Base-by-base conservation (phyloP, 495 filamentous ascomycete genomes). In the Cairneyella variabilis region DNA sequence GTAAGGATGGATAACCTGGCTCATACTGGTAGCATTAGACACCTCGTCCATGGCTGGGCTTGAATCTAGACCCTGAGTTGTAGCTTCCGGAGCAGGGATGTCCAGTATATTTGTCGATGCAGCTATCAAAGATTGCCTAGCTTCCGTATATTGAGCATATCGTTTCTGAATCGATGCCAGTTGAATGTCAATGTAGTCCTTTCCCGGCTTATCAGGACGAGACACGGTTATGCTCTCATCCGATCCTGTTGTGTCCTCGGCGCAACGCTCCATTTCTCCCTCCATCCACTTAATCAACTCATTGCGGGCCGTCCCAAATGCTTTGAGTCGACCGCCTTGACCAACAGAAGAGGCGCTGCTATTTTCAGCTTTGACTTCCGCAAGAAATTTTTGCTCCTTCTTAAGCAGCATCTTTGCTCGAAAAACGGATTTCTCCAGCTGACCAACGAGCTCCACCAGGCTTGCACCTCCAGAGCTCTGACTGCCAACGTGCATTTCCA, bases 241-340 rank as follows among this genome's bases (percentile, higher is more conserved):
- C 66, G 64, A 9, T 63, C 70, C 42, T 71, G 69, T 0, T 50
- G 59, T 43, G 64, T 70, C 71, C 17, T 59, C 64, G 20, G 78
- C 79, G 48, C 72, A 78, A 25, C 73, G 28, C 28, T 32, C 70
- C 7, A 90, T 68, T 54, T 86, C 84, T 11, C 74, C 70, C 63
- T 90, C 85, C 20, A 90, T 84, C 85, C 86, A 90, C 57, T 76
- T 74, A 34, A 89, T 84, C 48, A 90, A 68, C 44, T 82, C 83
- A 60, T 80, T 76, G 21, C 86, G 73, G 2, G 82, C 82, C n/a
- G 64, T 63, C 47, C 73, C 70, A 47, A 82, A 61, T 10, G 64
- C 64, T 40, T 58, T 49, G 3, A 64, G 51, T 72, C 76, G 27
- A 73, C 51, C 30, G 20, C 48, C 45, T 39, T 18, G 32, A 17